Percentiles rank a stretch among this genome's conserved stretches.
phyloP scores from a whole-genome alignment of 331 rosid species.

The Phaseolus coccineus region DNA sequence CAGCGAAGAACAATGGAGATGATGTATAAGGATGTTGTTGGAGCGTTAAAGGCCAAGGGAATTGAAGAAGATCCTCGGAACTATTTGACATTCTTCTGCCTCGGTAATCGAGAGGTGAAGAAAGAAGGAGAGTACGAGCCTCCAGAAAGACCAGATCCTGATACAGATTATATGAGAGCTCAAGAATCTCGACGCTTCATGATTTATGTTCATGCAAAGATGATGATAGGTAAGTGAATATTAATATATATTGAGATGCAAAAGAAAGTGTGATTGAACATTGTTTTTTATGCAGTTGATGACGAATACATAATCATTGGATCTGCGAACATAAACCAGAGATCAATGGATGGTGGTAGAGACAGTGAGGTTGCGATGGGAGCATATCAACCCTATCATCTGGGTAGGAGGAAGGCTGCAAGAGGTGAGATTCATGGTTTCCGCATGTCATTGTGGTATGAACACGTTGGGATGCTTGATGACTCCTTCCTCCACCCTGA shows the following conservation, averaged over 20 bases:
- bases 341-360: constrained; percentile 93
- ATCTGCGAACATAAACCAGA: constrained; percentile 94
- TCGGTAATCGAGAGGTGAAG: constrained; percentile 79
- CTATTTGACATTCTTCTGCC: constrained; percentile 90
- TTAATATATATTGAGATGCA: not conserved
- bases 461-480: constrained; percentile 80
- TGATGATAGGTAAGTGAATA: constrained; percentile 83
- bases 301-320: constrained; percentile 95
- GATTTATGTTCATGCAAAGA: constrained; percentile 92
- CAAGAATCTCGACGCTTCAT: constrained; percentile 82
- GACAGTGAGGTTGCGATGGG: constrained; percentile 98
- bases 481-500: constrained; percentile 69
- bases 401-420: constrained; percentile 63
- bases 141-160: constrained; percentile 66
- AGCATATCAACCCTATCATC: constrained; percentile 78
- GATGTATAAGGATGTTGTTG: constrained; percentile 77
- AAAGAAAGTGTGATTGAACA: not conserved
- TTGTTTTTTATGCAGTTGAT: constrained; percentile 58
- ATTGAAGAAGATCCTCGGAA: constrained; percentile 73
- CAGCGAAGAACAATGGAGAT: constrained; percentile 92
- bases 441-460: constrained; percentile 85
- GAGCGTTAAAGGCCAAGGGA: constrained; percentile 62
- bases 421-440: constrained; percentile 86
- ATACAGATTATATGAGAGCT: constrained; percentile 68
- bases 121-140: constrained; percentile 77